Conservation (phyloP, 352 stramenopile species). For the Phytophthora ramorum region DNA sequence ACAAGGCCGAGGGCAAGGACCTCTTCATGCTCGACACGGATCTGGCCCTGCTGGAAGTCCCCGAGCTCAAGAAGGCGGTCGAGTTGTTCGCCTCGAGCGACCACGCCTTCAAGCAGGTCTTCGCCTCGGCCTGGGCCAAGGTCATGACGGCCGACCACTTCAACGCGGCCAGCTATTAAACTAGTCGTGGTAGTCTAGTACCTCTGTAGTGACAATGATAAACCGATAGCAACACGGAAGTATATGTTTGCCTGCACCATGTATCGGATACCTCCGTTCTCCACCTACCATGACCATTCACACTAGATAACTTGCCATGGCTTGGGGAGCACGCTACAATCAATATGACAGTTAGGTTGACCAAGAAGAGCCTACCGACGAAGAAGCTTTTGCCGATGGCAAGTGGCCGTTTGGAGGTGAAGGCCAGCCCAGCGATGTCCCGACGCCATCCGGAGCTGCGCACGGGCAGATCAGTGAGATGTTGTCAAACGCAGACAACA, state of each 20-base stretch:
- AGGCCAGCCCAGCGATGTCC: neutral
- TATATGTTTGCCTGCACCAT: conserved; percentile 3
- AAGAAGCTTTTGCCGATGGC: conserved; percentile 1
- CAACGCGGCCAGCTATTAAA: conserved; percentile 23
- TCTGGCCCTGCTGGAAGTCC: conserved; percentile 30
- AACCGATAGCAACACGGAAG: neutral
- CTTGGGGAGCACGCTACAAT: neutral
- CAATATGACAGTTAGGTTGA: neutral
- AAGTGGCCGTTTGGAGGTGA: conserved; percentile 7
- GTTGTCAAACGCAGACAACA: neutral
- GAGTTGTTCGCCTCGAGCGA: conserved; percentile 25
- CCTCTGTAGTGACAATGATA: neutral
- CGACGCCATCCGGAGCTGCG: neutral
- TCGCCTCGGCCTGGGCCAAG: conserved; percentile 23
- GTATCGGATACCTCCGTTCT: neutral
- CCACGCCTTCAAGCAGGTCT: conserved; percentile 30
- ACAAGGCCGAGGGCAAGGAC: conserved; percentile 33
- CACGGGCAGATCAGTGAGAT: neutral
- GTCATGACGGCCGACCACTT: no score
- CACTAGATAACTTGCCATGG: no score
- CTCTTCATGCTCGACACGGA: conserved; percentile 39
- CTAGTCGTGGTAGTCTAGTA: neutral
- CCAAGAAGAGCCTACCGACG: neutral
- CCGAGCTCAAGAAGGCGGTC: conserved; percentile 30
- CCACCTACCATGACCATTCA: no score